phyloP scores from a whole-genome alignment of 305 asterid genomes.

The Ajuga reptans region DNA sequence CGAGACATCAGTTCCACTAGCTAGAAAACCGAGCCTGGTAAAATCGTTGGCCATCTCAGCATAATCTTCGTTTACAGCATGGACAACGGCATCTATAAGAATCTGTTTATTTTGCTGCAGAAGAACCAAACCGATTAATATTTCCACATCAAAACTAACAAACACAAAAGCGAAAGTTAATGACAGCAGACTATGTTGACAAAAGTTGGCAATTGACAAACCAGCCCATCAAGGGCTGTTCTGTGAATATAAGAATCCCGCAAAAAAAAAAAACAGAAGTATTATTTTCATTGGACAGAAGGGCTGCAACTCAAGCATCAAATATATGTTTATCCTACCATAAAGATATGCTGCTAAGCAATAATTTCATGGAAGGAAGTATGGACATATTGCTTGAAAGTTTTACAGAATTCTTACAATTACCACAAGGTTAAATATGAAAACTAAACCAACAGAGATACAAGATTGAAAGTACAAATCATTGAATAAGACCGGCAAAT shows the following conservation, averaged over 20 bases:
- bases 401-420: not conserved
- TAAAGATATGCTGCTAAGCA: not conserved
- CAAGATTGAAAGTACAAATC: not conserved
- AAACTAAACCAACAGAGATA: not conserved
- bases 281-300: slow-evolving; percentile 4
- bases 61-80: slow-evolving; percentile 98
- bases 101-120: slow-evolving; percentile 95
- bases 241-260: not conserved
- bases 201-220: slow-evolving; percentile 9
- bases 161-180: not conserved
- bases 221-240: not conserved
- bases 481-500: slow-evolving; percentile 13
- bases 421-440: not conserved
- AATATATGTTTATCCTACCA: not conserved
- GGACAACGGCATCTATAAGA: slow-evolving; percentile 95
- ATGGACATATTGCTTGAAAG: slow-evolving; percentile 1
- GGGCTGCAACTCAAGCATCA: not conserved
- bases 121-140: slow-evolving; percentile 15
- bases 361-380: not conserved
- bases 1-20: slow-evolving; percentile 90
- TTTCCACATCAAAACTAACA: not conserved
- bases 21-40: slow-evolving; percentile 95
- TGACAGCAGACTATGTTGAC: slow-evolving; percentile 7
- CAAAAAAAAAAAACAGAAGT: not conserved
- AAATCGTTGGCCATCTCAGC: slow-evolving; percentile 99